Evolutionary conservation across 2,329 filamentous ascomycete genomes (phyloP).

Genomic region (Lachnellula occidentalis): DNA sequence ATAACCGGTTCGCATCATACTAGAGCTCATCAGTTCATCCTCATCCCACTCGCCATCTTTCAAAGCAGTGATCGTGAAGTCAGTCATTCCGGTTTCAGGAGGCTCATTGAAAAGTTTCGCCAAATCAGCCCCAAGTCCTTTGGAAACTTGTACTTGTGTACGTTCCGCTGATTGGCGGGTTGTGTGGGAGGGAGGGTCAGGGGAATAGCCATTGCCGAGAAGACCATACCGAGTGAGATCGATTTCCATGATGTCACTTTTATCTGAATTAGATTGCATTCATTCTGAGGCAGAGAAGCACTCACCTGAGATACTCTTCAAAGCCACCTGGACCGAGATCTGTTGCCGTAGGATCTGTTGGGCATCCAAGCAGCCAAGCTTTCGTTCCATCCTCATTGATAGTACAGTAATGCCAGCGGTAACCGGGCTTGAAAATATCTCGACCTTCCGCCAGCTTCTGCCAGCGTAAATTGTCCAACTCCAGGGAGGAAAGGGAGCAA

Average conservation of each 20-base stretch:
- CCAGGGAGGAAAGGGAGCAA: constrained; percentile 84
- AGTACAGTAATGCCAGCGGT: constrained; percentile 97
- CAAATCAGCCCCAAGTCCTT: constrained; percentile 76
- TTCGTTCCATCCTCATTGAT: constrained; percentile 94
- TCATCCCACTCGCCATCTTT: constrained; percentile 67
- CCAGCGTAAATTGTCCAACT: constrained; percentile 84
- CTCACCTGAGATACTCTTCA: constrained; percentile 74
- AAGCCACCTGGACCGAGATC: constrained; percentile 64
- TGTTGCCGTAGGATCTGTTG: constrained; percentile 62
- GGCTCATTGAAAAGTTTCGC: constrained; percentile 81
- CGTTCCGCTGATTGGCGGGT: constrained; percentile 41
- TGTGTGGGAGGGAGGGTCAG: constrained; percentile 47
- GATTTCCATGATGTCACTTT: constrained; percentile 76
- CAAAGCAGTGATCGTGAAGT: constrained; percentile 87
- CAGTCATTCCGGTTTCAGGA: constrained; percentile 77
- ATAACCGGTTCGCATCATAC: constrained; percentile 43
- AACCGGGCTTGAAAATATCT: constrained; percentile 87
- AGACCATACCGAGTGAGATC: constrained; percentile 89
- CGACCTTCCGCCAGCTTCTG: constrained; percentile 91
- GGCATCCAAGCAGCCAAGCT: constrained; percentile 93
- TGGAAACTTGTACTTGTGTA: constrained; percentile 49
- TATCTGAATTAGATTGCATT: not conserved
- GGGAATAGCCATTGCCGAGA: constrained; percentile 68
- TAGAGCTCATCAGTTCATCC: constrained; percentile 49
- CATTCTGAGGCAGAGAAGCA: not conserved